These are phyloP conservation scores for Glomus cerebriforme DNA, from an alignment of 192 early-diverging fungal genomes.

Conservation along the genomic window DNA sequence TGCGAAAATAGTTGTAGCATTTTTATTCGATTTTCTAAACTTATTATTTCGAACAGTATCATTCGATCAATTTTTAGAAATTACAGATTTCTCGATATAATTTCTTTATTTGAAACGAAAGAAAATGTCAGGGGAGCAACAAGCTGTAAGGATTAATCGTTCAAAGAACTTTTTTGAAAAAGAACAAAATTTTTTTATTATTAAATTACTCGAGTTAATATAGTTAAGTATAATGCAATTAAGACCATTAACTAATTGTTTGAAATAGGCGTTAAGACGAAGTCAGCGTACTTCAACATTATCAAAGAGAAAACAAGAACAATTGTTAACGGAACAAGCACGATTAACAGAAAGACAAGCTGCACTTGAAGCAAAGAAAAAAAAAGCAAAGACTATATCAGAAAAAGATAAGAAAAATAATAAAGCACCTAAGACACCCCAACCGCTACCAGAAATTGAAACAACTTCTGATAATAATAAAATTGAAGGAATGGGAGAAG, in stretches of 20 bases:
- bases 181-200: too few relatives aligned
- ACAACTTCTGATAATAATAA: not conserved
- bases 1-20: not conserved
- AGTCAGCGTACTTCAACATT: not conserved
- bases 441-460: not conserved
- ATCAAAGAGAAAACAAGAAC: not conserved
- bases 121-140: too few relatives aligned
- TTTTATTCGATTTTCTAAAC: not conserved
- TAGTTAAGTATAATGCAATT: not conserved
- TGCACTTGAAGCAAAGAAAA: not conserved
- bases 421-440: not conserved
- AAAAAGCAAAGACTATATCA: not conserved
- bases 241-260: not conserved
- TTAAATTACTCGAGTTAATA: too few relatives aligned
- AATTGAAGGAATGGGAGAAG: not conserved
- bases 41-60: not conserved
- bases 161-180: too few relatives aligned
- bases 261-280: not conserved
- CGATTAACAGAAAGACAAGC: not conserved
- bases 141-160: too few relatives aligned
- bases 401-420: not conserved
- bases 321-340: not conserved
- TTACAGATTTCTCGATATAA: too few relatives aligned
- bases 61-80: not conserved
- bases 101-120: too few relatives aligned